These are phyloP conservation scores for Murraya paniculata DNA, from an alignment of 345 rosid genomes.

Conservation along the genomic window DNA sequence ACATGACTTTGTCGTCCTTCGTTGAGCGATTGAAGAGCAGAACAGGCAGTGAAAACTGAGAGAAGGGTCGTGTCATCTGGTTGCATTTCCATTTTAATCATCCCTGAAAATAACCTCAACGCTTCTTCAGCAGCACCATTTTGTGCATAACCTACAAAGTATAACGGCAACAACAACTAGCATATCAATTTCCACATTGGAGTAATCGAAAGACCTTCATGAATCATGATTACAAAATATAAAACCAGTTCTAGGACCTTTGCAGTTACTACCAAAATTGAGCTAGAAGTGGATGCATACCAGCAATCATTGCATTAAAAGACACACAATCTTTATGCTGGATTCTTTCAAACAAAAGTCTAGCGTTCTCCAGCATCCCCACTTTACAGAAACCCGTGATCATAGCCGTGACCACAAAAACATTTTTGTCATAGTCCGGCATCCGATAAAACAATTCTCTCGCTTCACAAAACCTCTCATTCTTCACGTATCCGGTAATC, in stretches of 20 bases:
- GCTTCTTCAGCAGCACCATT: conserved; percentile 30
- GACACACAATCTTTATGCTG: conserved; percentile 29
- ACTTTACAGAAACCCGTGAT: conserved; percentile 37
- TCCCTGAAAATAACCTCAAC: conserved; percentile 21
- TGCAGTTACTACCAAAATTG: neutral
- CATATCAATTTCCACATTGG: neutral
- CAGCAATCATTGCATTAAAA: conserved; percentile 44
- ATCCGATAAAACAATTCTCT: conserved; percentile 26
- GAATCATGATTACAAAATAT: too few species aligned
- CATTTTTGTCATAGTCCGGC: conserved; percentile 17
- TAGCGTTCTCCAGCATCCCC: conserved; percentile 31
- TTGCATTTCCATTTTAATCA: conserved; percentile 19
- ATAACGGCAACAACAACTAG: neutral
- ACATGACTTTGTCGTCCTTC: conserved; percentile 29
- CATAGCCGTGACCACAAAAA: conserved; percentile 33
- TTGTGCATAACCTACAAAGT: conserved; percentile 27
- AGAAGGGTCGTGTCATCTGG: conserved; percentile 29
- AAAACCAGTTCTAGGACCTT: neutral
- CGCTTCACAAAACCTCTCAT: conserved; percentile 31
- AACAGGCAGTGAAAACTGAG: conserved; percentile 32
- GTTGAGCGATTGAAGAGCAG: conserved; percentile 27
- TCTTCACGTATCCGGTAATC: conserved; percentile 35
- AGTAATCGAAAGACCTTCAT: neutral
- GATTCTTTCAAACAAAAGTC: conserved; percentile 32
- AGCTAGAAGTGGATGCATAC: conserved; percentile 6